Conservation (phyloP, 2,329 filamentous ascomycete species). For the Sporothrix pseudoabietina region DNA sequence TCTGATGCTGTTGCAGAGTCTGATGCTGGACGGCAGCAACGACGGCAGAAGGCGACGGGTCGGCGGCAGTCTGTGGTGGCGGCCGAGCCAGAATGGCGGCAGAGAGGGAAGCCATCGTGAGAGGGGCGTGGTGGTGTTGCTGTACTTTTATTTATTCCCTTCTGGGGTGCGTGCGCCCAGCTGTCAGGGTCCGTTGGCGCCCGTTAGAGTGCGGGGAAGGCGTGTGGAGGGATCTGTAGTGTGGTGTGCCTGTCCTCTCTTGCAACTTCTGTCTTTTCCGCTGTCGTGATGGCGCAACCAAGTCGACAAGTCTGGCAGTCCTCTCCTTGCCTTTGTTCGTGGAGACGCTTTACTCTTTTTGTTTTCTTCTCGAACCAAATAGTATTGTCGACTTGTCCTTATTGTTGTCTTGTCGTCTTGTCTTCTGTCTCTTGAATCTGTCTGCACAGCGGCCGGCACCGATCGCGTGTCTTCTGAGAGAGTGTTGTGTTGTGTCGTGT, state of each 20-base stretch:
- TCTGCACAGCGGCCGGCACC: slow-evolving; percentile 12
- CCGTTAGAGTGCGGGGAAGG: slow-evolving; percentile 15
- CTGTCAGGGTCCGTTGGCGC: neutral
- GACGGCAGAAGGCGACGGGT: slow-evolving; percentile 1
- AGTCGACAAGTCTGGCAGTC: neutral
- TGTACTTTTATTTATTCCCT: neutral
- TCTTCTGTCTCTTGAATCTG: neutral
- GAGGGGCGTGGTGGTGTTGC: neutral
- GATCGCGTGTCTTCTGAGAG: neutral
- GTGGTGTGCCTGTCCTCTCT: neutral
- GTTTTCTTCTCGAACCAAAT: neutral
- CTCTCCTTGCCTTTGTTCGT: neutral
- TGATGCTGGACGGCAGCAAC: neutral
- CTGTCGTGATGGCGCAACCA: neutral
- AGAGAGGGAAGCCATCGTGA: slow-evolving; percentile 23
- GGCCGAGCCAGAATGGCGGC: slow-evolving; percentile 25
- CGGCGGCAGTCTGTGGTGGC: slow-evolving; percentile 15
- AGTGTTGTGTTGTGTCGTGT: neutral
- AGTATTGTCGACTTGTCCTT: neutral
- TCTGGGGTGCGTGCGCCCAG: neutral
- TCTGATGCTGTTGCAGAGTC: neutral
- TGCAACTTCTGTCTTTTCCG: neutral
- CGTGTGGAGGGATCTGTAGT: neutral
- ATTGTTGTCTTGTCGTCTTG: neutral
- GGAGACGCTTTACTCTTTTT: too few species aligned